phyloP scores from a whole-genome alignment of 2,329 filamentous ascomycete species.

The Cladosporium sp. region DNA sequence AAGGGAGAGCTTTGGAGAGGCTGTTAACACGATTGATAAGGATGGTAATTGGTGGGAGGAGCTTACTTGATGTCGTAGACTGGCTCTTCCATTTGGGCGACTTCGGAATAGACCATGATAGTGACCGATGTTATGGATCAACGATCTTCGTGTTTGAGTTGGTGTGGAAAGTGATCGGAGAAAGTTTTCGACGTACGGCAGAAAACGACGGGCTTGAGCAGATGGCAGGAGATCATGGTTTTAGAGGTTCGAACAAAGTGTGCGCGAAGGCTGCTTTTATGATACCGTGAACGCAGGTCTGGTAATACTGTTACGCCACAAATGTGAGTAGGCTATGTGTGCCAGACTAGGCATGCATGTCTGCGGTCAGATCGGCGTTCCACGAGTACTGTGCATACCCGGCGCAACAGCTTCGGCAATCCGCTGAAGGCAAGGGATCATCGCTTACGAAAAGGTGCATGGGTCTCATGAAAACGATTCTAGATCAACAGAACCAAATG shows the following conservation, averaged over 20 bases:
- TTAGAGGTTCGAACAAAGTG: not conserved
- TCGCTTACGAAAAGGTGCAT: not conserved
- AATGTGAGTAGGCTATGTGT: not conserved
- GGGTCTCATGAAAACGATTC: too few relatives aligned
- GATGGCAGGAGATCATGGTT: not conserved
- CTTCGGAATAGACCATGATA: conserved; percentile 2
- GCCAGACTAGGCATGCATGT: not conserved
- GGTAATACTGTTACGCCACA: not conserved
- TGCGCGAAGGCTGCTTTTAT: not conserved
- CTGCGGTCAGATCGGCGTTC: not conserved
- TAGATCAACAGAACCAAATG: too few relatives aligned
- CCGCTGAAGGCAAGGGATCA: not conserved
- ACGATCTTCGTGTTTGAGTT: not conserved
- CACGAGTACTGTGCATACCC: not conserved
- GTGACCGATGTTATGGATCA: not conserved
- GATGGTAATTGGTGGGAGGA: not conserved
- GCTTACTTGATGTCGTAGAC: conserved; percentile 5
- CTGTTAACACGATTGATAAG: not conserved
- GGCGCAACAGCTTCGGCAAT: not conserved
- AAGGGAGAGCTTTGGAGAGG: conserved; percentile 29
- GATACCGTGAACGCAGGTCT: not conserved
- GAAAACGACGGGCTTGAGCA: not conserved
- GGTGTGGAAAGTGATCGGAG: not conserved
- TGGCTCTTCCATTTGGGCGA: conserved; percentile 9
- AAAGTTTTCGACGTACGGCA: not conserved